Conservation (phyloP, 306 rosid species). For the Cucumis hystrix region DNA sequence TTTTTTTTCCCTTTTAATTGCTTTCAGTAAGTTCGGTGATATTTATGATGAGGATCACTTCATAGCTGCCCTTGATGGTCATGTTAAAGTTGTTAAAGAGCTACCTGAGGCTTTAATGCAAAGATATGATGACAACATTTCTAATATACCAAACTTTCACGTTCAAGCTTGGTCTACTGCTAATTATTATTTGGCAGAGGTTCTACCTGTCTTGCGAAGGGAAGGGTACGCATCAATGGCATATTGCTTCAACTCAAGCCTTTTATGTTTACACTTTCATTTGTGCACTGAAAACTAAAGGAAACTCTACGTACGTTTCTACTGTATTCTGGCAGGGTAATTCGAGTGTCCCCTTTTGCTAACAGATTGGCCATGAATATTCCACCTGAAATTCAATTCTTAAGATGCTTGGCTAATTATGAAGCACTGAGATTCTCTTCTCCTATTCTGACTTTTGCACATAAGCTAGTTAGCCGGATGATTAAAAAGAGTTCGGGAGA, state of each 20-base stretch:
- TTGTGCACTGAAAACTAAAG: neutral
- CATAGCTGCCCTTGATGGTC: constrained; percentile 64
- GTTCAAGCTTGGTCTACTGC: constrained; percentile 87
- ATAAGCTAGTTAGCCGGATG: constrained; percentile 57
- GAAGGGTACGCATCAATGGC: constrained; percentile 48
- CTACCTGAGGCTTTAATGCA: constrained; percentile 60
- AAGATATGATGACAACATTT: constrained; percentile 50
- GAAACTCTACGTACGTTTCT: neutral
- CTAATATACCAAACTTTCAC: constrained; percentile 51
- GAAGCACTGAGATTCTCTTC: constrained; percentile 75
- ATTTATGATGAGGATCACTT: constrained; percentile 84
- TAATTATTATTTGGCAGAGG: constrained; percentile 62
- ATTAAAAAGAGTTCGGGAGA: constrained; percentile 54
- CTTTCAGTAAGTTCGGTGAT: constrained; percentile 65
- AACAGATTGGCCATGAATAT: constrained; percentile 91
- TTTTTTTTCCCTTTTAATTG: neutral
- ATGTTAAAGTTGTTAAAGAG: constrained; percentile 84
- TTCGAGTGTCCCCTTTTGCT: constrained; percentile 84
- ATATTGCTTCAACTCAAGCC: neutral
- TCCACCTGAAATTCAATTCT: constrained; percentile 74
- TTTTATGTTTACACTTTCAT: neutral
- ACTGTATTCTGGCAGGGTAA: constrained; percentile 35
- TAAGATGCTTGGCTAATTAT: constrained; percentile 87
- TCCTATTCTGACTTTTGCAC: constrained; percentile 56
- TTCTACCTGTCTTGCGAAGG: constrained; percentile 61